Evolutionary conservation across 2,329 filamentous ascomycete species (phyloP), one percentile per base, ranked within the genome.

Genomic region (Trichocomaceae sp.): DNA sequence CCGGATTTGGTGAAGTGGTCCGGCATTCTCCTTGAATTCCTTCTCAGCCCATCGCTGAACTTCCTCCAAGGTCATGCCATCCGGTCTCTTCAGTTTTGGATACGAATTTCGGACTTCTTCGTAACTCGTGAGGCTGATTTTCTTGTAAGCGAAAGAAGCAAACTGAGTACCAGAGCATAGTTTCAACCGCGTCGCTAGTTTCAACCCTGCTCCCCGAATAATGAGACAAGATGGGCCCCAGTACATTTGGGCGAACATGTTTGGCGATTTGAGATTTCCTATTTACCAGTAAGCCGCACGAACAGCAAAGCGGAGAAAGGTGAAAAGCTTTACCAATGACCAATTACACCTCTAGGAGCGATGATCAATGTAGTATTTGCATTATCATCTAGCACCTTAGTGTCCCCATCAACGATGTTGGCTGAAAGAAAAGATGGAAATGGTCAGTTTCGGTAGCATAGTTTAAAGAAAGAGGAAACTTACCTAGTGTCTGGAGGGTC

Each of bases 51-150:
- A 67, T 23, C 59, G 52, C 5, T 57, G 42, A 3, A 66, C 60
- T 13, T 63, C 59, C 1, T 57, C 52, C 7, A 63, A 59, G 0
- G 50, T 26, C 8, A 65, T 15, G 1, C 54, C 46, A 1, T 58
- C 47, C 1, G 66, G 61, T 4, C 59, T 52, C 1, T 65, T 57
- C 6, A 60, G 55, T 10, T 57, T 56, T 4, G 69, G 69, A 57
- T 69, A 70, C 7, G 69, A 72, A 6, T 47, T 60, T 37, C 65
- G 63, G 2, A 74, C 58, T 50, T 74, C 67, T 2, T 66, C 54
- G 49, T 74, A 74, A 8, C 67, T 73, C 1, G 71, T 72, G n/a
- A 74, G 57, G 17, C 68, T 71, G 33, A 5, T n/a, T 10, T 26
- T 26, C 9, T 22, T 42, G 23, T 44, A 29, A 51, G 39, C 17